These are phyloP conservation scores for Trichosporon sp. DNA, from an alignment of 1,284 basidiomycete genomes.

Conservation along the genomic window DNA sequence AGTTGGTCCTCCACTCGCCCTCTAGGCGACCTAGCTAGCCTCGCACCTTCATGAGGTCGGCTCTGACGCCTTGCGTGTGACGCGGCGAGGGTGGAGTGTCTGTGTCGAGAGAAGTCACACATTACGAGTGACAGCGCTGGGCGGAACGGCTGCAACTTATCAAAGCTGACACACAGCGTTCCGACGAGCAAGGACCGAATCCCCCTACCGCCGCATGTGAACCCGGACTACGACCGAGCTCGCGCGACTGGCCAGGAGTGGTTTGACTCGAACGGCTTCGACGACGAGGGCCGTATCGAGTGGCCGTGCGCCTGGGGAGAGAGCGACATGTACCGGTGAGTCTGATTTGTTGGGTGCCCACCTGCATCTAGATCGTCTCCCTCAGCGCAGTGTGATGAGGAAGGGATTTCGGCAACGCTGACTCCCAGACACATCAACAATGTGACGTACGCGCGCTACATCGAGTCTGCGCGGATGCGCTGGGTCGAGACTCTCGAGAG, in stretches of 20 bases:
- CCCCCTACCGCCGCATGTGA: conserved; percentile 8
- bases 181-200: conserved; percentile 1
- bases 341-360: not conserved
- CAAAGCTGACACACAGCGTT: conserved; percentile 1
- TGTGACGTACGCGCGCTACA: conserved; percentile 40
- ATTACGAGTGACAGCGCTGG: no score
- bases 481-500: conserved; percentile 30
- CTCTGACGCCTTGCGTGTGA: no score
- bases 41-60: no score
- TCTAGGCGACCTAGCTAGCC: no score
- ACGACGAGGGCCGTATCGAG: conserved; percentile 32
- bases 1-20: no score
- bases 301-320: conserved; percentile 47
- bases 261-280: conserved; percentile 32
- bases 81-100: no score
- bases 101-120: no score
- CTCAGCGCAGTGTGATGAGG: not conserved
- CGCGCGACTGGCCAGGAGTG: conserved; percentile 18
- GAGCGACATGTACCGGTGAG: conserved; percentile 44
- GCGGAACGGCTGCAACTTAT: no score
- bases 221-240: conserved; percentile 11
- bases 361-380: no score
- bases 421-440: conserved; percentile 44
- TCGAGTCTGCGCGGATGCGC: conserved; percentile 39
- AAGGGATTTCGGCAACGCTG: not conserved